phyloP scores from a whole-genome alignment of 2,329 filamentous ascomycete species.

The Fusarium domesticum region DNA sequence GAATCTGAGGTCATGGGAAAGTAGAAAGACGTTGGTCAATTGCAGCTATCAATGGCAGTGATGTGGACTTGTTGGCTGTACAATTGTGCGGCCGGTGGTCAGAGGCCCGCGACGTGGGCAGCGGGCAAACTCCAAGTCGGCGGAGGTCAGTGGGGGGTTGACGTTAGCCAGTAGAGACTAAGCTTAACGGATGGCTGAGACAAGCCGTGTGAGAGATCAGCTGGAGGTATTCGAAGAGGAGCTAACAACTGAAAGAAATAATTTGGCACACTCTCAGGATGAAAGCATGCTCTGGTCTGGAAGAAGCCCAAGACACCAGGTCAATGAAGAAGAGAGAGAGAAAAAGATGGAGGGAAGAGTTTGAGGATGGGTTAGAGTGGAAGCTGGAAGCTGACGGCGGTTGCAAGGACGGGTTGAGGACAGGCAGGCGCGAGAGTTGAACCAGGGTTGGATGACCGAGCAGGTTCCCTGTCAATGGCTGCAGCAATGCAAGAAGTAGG shows the following conservation, averaged over 20 bases:
- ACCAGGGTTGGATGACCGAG: conserved; percentile 24
- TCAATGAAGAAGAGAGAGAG: conserved; percentile 5
- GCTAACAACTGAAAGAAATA: conserved; percentile 12
- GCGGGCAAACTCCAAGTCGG: conserved; percentile 9
- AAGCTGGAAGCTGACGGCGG: conserved; percentile 25
- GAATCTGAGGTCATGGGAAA: background rate
- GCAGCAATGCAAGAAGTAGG: background rate
- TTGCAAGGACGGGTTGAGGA: conserved; percentile 26
- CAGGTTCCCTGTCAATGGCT: conserved; percentile 8
- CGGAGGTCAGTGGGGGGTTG: background rate
- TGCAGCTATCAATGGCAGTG: conserved; percentile 8
- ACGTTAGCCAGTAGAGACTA: background rate
- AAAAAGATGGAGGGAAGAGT: conserved; percentile 32
- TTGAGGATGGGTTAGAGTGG: conserved; percentile 28
- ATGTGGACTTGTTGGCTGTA: conserved; percentile 2
- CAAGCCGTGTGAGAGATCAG: conserved; percentile 5
- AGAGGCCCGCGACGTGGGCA: conserved; percentile 13
- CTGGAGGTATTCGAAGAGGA: conserved; percentile 9
- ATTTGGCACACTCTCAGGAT: conserved; percentile 6
- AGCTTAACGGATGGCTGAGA: conserved; percentile 1
- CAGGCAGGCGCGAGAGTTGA: conserved; percentile 22
- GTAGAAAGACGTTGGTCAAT: background rate
- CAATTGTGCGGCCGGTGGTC: conserved; percentile 10
- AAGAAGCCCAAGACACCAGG: background rate
- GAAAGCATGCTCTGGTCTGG: background rate